Evolutionary conservation across 208 protist species (phyloP).

Genomic region (Crithidia brevicula): DNA sequence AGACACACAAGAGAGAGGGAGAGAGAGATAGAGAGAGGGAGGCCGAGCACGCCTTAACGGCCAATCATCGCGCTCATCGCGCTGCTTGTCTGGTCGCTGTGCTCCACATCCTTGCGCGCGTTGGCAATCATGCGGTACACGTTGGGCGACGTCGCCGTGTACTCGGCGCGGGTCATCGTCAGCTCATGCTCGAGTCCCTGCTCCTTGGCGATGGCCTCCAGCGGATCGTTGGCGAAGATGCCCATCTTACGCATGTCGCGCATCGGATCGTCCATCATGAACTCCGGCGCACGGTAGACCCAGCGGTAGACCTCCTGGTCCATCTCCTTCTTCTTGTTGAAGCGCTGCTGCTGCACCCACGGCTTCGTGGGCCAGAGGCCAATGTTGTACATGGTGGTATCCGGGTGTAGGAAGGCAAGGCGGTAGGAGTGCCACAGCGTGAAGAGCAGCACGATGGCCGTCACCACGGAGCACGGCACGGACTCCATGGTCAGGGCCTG

Average conservation of each 20-base stretch:
- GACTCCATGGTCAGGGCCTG: constrained; percentile 63
- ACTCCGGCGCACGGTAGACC: constrained; percentile 75
- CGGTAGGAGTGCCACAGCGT: constrained; percentile 74
- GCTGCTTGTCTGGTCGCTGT: constrained; percentile 37
- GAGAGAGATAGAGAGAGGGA: too few relatives aligned
- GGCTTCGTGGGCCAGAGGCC: constrained; percentile 74
- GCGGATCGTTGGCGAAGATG: constrained; percentile 74
- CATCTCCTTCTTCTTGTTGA: constrained; percentile 82
- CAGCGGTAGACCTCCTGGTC: constrained; percentile 80
- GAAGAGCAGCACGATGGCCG: constrained; percentile 49
- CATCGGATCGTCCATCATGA: constrained; percentile 64
- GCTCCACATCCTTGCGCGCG: constrained; percentile 53
- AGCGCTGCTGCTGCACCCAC: constrained; percentile 81
- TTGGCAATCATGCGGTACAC: constrained; percentile 44
- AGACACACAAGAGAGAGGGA: not conserved
- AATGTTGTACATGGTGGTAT: constrained; percentile 84
- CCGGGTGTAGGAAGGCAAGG: constrained; percentile 74
- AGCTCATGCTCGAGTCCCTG: constrained; percentile 70
- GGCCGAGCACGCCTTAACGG: constrained; percentile 4
- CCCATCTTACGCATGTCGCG: constrained; percentile 69
- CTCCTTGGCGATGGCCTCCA: constrained; percentile 64
- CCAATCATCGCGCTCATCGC: constrained; percentile 22
- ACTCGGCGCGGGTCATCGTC: constrained; percentile 41
- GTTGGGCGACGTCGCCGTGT: constrained; percentile 45
- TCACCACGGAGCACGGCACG: constrained; percentile 53